These are phyloP conservation scores for Tirmania nivea DNA, from an alignment of 495 filamentous ascomycete genomes.

Conservation along the genomic window DNA sequence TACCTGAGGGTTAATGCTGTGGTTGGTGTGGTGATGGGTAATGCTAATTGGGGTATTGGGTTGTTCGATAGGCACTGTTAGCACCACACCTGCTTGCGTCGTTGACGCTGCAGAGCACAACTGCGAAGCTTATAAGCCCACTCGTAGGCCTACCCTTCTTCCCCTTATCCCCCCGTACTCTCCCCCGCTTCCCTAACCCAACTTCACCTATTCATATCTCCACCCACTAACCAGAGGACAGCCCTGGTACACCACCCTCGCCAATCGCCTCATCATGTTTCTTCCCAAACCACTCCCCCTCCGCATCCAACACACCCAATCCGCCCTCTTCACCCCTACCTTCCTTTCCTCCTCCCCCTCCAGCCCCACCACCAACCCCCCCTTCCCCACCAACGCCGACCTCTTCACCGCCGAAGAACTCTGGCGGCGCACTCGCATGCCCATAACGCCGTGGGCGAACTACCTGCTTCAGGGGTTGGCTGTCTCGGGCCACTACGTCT, in stretches of 20 bases:
- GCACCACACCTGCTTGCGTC: conserved; percentile 41
- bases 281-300: conserved; percentile 44
- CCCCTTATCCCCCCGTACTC: too few relatives aligned
- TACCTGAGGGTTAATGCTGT: background rate
- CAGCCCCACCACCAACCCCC: conserved; percentile 34
- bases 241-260: conserved; percentile 41
- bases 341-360: conserved; percentile 42
- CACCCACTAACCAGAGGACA: background rate
- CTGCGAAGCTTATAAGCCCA: conserved; percentile 41
- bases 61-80: conserved; percentile 28
- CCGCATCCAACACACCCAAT: conserved; percentile 31
- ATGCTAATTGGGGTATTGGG: background rate
- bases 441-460: conserved; percentile 23
- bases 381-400: conserved; percentile 52
- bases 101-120: conserved; percentile 50
- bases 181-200: background rate
- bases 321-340: conserved; percentile 33
- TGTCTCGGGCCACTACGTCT: conserved; percentile 60
- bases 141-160: too few relatives aligned
- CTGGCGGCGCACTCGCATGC: conserved; percentile 15
- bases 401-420: conserved; percentile 60
- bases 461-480: conserved; percentile 61
- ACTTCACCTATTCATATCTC: too few relatives aligned
- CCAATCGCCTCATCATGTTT: conserved; percentile 44
- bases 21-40: background rate